Percentiles rank a stretch among this genome's conserved stretches.
phyloP scores from a whole-genome alignment of 176 grass and related monocot genomes.

The Cenchrus purpureus region DNA sequence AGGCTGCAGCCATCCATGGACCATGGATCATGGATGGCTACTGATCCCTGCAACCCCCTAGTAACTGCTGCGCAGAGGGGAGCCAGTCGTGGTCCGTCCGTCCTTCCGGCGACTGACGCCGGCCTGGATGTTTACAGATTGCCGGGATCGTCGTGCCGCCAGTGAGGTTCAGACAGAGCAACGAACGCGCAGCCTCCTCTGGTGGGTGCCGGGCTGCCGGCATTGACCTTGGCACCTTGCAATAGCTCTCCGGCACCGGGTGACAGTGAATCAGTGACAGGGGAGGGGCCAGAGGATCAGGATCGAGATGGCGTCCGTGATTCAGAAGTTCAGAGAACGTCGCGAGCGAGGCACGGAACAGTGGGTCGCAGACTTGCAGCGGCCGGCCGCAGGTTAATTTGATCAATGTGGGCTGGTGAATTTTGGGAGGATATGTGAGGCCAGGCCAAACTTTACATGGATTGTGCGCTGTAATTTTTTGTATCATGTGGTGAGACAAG shows the following conservation, averaged over 20 bases:
- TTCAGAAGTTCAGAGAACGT: not conserved
- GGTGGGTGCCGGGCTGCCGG: not conserved
- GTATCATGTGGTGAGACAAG: too few relatives aligned
- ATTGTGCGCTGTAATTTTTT: too few relatives aligned
- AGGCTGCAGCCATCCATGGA: not conserved
- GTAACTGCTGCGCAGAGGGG: constrained; percentile 23
- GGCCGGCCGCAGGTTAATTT: not conserved
- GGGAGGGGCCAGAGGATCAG: not conserved
- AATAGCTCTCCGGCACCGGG: not conserved
- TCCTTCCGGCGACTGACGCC: constrained; percentile 10
- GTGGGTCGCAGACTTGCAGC: not conserved
- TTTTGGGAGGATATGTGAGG: not conserved
- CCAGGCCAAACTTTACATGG: not conserved
- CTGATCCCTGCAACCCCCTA: constrained; percentile 5
- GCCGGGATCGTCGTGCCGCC: not conserved
- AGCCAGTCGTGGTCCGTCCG: constrained; percentile 13
- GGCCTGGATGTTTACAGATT: constrained; percentile 34
- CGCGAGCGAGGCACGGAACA: not conserved
- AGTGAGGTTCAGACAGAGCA: not conserved
- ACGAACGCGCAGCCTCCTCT: not conserved
- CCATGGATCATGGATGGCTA: not conserved
- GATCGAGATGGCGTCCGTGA: not conserved
- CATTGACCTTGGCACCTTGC: constrained; percentile 17
- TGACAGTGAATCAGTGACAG: too few relatives aligned
- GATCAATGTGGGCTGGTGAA: not conserved